These are phyloP conservation scores for Talaromyces sp. DNA, from an alignment of 2,329 filamentous ascomycete species.

Conservation along the genomic window DNA sequence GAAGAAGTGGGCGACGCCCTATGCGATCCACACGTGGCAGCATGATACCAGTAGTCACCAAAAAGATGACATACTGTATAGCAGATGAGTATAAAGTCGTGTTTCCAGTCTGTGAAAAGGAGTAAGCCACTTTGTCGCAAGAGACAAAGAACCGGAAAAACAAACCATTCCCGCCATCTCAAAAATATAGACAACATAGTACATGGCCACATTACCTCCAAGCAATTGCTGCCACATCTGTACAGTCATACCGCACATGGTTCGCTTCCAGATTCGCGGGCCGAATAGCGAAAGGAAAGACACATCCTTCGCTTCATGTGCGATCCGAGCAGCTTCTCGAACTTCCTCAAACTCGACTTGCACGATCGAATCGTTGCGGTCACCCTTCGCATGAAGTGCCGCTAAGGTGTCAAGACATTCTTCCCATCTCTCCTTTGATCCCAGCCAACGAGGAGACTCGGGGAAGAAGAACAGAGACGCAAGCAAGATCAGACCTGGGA, in stretches of 20 bases:
- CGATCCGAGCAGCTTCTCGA: slow-evolving; percentile 44
- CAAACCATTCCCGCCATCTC: slow-evolving; percentile 54
- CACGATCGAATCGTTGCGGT: slow-evolving; percentile 52
- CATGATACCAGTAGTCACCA: slow-evolving; percentile 51
- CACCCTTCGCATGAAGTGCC: slow-evolving; percentile 55
- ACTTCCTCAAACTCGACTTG: slow-evolving; percentile 49
- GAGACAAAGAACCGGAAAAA: slow-evolving; percentile 48
- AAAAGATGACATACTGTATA: slow-evolving; percentile 56
- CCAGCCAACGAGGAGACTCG: slow-evolving; percentile 60
- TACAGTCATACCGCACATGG: slow-evolving; percentile 50
- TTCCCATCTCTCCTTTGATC: slow-evolving; percentile 57
- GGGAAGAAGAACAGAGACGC: slow-evolving; percentile 56
- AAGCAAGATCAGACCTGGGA: slow-evolving; percentile 57
- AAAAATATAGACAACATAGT: slow-evolving; percentile 59
- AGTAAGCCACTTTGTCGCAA: slow-evolving; percentile 12
- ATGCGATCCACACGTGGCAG: slow-evolving; percentile 51
- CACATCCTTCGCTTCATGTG: slow-evolving; percentile 46
- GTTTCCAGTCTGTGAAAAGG: slow-evolving; percentile 30
- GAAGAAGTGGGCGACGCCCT: slow-evolving; percentile 48
- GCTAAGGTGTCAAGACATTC: slow-evolving; percentile 52
- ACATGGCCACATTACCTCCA: slow-evolving; percentile 57
- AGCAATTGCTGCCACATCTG: slow-evolving; percentile 58
- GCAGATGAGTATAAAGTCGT: slow-evolving; percentile 51
- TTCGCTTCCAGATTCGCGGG: slow-evolving; percentile 50
- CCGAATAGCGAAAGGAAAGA: slow-evolving; percentile 44